Evolutionary conservation across 2,329 filamentous ascomycete genomes (phyloP), one percentile per base, ranked within the genome.

Genomic region (Paramyrothecium roridum): DNA sequence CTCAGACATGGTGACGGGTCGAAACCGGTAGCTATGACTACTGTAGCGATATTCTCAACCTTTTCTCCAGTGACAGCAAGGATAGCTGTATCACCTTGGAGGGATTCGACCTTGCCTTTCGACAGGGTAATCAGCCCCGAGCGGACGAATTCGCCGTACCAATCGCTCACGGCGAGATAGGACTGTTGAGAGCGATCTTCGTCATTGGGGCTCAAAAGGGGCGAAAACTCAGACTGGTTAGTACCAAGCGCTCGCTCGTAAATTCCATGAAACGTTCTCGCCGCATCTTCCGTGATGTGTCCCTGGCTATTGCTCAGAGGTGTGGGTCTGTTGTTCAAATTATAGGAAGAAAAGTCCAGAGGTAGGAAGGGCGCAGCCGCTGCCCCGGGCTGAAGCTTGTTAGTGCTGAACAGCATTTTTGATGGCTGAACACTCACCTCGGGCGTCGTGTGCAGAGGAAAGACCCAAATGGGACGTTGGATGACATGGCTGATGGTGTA

Each of bases 1-100:
- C 81, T 79, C 11, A 95, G 70, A 1, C 86, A 86, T 0, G 80
- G 72, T 1, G 82, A 79, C 0, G 88, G 80, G 6, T 86, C 82
- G 65, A 90, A 96, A 1, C 91, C 91, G 0, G 89, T 93, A 0
- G 90, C 90, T 19, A 91, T 78, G 2, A 96, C 77, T 12, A 95
- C 78, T 0, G 86, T 88, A 1, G 81, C 83, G 30, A 93, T 72
- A 51, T 87, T 74, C 0, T 79, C 66, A 3, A 91, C 68, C 26
- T 66, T 61, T 3, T 61, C 65, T 2, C 61, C 61, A 8, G 61
- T 57, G 2, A 59, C 56, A 0, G 64, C 63, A 19, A 77, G 56
- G 0, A 59, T 75, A 10, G 68, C 77, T 1, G 68, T 70, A n/a
- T 61, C 67, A 17, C 65, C 76, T 0, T 56, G 61, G 3, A 80